Evolutionary conservation across 805 yeast genomes (phyloP).

Genomic region (Teunomyces panamensis): DNA sequence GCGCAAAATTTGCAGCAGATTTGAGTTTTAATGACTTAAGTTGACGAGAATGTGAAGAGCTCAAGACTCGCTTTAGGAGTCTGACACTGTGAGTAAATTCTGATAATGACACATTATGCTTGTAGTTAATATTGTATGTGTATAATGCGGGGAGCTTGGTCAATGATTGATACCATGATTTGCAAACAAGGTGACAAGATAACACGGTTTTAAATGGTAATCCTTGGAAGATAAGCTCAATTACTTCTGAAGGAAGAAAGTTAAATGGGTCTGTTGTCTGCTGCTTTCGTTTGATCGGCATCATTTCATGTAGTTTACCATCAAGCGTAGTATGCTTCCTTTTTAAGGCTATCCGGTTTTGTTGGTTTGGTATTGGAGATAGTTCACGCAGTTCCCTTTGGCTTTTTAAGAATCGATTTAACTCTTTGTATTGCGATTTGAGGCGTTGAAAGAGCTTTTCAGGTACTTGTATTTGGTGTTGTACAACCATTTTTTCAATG

Average conservation of each 20-base stretch:
- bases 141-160: constrained; percentile 26
- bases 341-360: not conserved
- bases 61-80: constrained; percentile 24
- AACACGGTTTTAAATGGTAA: constrained; percentile 21
- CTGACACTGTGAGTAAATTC: constrained; percentile 30
- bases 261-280: constrained; percentile 23
- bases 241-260: constrained; percentile 28
- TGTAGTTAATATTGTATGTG: constrained; percentile 17
- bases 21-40: constrained; percentile 20
- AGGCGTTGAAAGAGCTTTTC: constrained; percentile 27
- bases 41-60: constrained; percentile 12
- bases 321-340: not conserved
- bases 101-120: constrained; percentile 19
- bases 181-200: constrained; percentile 31
- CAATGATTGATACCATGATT: constrained; percentile 30
- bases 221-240: constrained; percentile 23
- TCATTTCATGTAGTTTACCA: not conserved
- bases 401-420: constrained; percentile 21
- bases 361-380: no score
- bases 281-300: not conserved
- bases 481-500: constrained; percentile 30
- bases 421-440: constrained; percentile 18
- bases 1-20: constrained; percentile 18
- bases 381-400: not conserved
- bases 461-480: constrained; percentile 27